Percentiles rank a stretch among this genome's conserved stretches.
Evolutionary conservation across 2,329 filamentous ascomycete genomes (phyloP).

Genomic region (Cladophialophora bantiana): DNA sequence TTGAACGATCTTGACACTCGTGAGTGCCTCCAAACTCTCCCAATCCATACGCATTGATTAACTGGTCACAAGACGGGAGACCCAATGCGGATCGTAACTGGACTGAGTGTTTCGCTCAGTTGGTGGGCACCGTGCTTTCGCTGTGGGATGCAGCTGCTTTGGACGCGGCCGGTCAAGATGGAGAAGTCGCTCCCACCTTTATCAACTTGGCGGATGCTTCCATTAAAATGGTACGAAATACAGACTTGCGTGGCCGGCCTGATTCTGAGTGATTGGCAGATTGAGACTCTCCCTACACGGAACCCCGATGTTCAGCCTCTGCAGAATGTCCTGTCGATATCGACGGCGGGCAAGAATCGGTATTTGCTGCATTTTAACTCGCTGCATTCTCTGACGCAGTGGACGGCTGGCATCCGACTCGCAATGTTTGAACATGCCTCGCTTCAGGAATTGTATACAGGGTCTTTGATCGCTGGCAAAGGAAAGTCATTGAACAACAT

Average conservation of each 20-base stretch:
- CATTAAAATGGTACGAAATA: conserved; percentile 83
- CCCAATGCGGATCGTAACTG: conserved; percentile 86
- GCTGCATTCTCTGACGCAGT: conserved; percentile 88
- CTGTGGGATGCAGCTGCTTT: conserved; percentile 94
- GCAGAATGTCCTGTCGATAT: conserved; percentile 94
- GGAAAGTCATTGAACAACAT: conserved; percentile 90
- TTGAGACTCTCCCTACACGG: conserved; percentile 86
- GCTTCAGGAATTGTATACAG: conserved; percentile 94
- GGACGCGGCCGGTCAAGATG: conserved; percentile 83
- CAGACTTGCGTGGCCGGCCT: neutral
- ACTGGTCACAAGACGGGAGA: conserved; percentile 71
- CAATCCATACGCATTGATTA: neutral
- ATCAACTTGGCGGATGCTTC: conserved; percentile 97
- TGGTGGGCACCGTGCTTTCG: conserved; percentile 92
- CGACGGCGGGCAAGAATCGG: conserved; percentile 92
- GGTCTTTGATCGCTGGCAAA: conserved; percentile 92
- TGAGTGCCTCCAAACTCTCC: conserved; percentile 58
- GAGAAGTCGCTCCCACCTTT: conserved; percentile 86
- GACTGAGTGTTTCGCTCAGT: conserved; percentile 96
- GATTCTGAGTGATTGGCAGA: conserved; percentile 59
- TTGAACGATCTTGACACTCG: conserved; percentile 91
- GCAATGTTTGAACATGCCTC: conserved; percentile 94
- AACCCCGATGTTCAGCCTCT: conserved; percentile 78
- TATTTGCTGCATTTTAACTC: conserved; percentile 97
- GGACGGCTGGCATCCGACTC: conserved; percentile 92